Conservation (phyloP, 805 yeast species). For the Suhomyces sp. region DNA sequence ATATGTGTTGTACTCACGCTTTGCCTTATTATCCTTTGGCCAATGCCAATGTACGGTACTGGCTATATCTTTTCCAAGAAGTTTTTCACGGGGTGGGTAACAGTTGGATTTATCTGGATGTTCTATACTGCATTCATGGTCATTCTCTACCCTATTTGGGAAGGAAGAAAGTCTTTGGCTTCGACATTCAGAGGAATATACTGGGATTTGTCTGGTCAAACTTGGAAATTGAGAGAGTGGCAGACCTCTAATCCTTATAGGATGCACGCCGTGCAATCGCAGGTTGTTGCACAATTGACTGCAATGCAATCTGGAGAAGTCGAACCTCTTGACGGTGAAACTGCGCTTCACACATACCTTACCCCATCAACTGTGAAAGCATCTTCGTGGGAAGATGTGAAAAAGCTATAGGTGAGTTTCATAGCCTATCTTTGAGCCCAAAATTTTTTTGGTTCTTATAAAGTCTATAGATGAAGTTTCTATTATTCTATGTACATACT, state of each 20-base stretch:
- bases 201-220: conserved; percentile 83
- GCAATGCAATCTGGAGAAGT: conserved; percentile 10
- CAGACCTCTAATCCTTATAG: conserved; percentile 71
- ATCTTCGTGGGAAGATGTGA: conserved; percentile 17
- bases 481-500: too few species aligned
- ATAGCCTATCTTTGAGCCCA: too few species aligned
- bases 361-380: background rate
- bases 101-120: conserved; percentile 78
- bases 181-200: conserved; percentile 72
- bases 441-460: too few species aligned
- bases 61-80: conserved; percentile 69
- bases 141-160: conserved; percentile 66
- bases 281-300: conserved; percentile 43
- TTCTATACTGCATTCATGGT: conserved; percentile 66
- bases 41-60: conserved; percentile 92
- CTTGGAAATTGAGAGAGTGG: conserved; percentile 72
- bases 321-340: conserved; percentile 26
- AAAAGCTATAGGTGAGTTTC: conserved; percentile 16
- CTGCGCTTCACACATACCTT: conserved; percentile 16
- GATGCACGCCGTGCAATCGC: conserved; percentile 70
- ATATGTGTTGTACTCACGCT: conserved; percentile 63
- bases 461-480: too few species aligned
- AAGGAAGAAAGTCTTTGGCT: conserved; percentile 67
- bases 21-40: conserved; percentile 74
- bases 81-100: conserved; percentile 89